Evolutionary conservation across 2,329 filamentous ascomycete genomes (phyloP).

Genomic region (Lasiodiplodia citricola): DNA sequence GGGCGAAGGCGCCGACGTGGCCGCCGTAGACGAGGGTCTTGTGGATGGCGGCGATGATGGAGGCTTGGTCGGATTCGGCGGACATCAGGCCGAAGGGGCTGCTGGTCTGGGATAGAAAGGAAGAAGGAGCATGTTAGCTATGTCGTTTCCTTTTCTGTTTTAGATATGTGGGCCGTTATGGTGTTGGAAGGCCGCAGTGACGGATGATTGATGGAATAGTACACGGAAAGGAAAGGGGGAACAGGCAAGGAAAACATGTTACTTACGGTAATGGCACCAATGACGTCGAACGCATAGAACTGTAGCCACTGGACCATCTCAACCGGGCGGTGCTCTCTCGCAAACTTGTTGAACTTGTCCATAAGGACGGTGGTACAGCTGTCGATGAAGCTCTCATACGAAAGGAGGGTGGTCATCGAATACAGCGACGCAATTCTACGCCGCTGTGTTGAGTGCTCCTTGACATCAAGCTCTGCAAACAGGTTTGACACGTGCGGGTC

Average conservation of each 20-base stretch:
- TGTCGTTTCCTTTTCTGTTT: constrained; percentile 1
- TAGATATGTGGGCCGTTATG: no score
- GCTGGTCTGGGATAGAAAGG: constrained; percentile 35
- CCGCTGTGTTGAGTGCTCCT: neutral
- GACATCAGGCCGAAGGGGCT: constrained; percentile 34
- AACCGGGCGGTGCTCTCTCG: constrained; percentile 29
- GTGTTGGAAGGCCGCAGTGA: no score
- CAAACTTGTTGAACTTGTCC: constrained; percentile 31
- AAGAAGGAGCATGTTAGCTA: constrained; percentile 32
- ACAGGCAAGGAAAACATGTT: no score
- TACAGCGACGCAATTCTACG: constrained; percentile 35
- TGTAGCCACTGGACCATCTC: constrained; percentile 38
- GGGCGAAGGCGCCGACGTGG: neutral
- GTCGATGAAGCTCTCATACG: constrained; percentile 36
- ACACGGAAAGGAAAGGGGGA: neutral
- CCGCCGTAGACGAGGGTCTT: neutral
- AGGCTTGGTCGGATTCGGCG: constrained; percentile 36
- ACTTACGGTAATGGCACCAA: constrained; percentile 38
- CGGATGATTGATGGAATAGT: constrained; percentile 33
- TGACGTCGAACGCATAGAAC: constrained; percentile 48
- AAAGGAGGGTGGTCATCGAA: constrained; percentile 48
- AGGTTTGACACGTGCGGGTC: neutral
- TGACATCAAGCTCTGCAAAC: constrained; percentile 2
- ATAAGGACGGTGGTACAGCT: constrained; percentile 34
- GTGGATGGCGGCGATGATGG: constrained; percentile 7